Evolutionary conservation across 306 rosid species (phyloP).

Genomic region (peach (Prunus persica)): Prunus_persica_NCBIv2 NC_034010.1:26529001-26529500

Average conservation of each 20-base stretch:
- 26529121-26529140: neutral
- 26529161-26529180: neutral
- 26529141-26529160: neutral
- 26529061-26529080: neutral
- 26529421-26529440: too few relatives aligned
- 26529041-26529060: neutral
- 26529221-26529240: constrained; percentile 1
- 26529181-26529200: neutral
- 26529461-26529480: too few relatives aligned
- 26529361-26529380: neutral
- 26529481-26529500: too few relatives aligned
- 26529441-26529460: too few relatives aligned
- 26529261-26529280: neutral
- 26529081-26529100: too few relatives aligned
- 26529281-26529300: neutral
- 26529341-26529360: neutral
- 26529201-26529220: constrained; percentile 3
- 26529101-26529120: neutral
- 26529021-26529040: constrained; percentile 10
- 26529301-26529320: neutral
- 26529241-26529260: constrained; percentile 24
- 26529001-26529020: neutral
- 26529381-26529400: neutral
- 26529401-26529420: neutral
- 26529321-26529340: neutral